These are phyloP conservation scores for Zygoascus sp. DNA, from an alignment of 1,139 yeast genomes.

Conservation along the genomic window DNA sequence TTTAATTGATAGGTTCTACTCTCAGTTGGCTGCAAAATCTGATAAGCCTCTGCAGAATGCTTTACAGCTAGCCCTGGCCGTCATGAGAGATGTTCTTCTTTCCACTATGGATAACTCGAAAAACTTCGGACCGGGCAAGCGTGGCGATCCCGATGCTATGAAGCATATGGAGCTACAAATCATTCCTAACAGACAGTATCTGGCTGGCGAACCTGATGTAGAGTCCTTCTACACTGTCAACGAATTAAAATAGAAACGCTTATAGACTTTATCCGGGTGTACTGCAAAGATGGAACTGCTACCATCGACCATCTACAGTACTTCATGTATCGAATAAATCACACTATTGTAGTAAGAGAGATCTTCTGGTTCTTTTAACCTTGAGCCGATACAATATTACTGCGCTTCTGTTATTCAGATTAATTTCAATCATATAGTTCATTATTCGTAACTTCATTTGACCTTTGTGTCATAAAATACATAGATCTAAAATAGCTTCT, in stretches of 20 bases:
- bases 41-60: conserved; percentile 21
- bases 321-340: no score
- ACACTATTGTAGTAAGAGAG: no score
- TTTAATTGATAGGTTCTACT: conserved; percentile 54
- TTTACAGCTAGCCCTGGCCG: conserved; percentile 25
- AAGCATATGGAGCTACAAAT: conserved; percentile 27
- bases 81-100: conserved; percentile 27
- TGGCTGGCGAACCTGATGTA: conserved; percentile 5
- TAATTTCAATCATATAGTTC: no score
- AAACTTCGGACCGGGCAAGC: conserved; percentile 19
- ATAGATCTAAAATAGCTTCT: background rate
- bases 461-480: background rate
- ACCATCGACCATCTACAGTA: no score
- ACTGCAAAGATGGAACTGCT: no score
- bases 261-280: no score
- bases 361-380: no score
- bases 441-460: conserved; percentile 1
- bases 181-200: conserved; percentile 23
- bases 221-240: background rate
- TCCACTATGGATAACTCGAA: conserved; percentile 23
- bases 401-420: no score
- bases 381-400: no score
- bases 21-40: conserved; percentile 18
- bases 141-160: conserved; percentile 30
- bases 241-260: no score